Base-by-base conservation (phyloP, 495 filamentous ascomycete genomes). In the Podospora tetraspora region DNA sequence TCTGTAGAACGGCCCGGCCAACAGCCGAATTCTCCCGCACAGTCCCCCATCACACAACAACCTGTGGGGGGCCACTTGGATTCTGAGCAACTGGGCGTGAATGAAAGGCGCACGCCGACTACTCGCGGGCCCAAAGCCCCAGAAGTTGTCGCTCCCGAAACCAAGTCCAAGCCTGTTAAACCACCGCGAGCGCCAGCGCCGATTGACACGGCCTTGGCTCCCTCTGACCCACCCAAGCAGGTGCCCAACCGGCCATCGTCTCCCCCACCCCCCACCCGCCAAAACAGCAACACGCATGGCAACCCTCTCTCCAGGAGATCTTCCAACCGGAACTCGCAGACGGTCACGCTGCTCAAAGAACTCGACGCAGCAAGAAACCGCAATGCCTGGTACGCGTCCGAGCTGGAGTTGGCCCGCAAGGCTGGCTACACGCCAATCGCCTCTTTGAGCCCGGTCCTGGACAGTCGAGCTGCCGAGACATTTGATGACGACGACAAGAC, bases 371-470 rank as follows among this genome's bases (percentile, higher is more conserved):
- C 89, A 11, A 92, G 90, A 74, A 92, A 89, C 71, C 88, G 90
- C 25, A 98, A 97, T 77, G 93, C 94, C 1, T 99, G 95, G 95
- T 97, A 95, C 79, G 93, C 93, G 8, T 97, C 94, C 2, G 95
- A 99, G 77, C 80, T 99, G 30, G 92, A 95, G 19, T 78, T 98
- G 66, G 95, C 95, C 3, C 87, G 89, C 60, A 94, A 96, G 78
- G 88, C 91, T 11, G 95, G 95, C 9, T 98, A 97, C 74, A 83
- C 86, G 10, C 87, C 91, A 16, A 92, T 87, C 71, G 77, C 89
- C 1, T 88, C 91, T 13, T 85, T 88, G 59, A 92, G 84, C 72
- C 89, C 92, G 25, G 83, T 87, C 1, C 81, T 97, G 57, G 94
- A 98, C 68, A 88, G 91, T 66, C 86, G 89, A 62, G 85, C 84